phyloP scores from a whole-genome alignment of 306 rosid species.

The Herpetospermum pedunculosum region DNA sequence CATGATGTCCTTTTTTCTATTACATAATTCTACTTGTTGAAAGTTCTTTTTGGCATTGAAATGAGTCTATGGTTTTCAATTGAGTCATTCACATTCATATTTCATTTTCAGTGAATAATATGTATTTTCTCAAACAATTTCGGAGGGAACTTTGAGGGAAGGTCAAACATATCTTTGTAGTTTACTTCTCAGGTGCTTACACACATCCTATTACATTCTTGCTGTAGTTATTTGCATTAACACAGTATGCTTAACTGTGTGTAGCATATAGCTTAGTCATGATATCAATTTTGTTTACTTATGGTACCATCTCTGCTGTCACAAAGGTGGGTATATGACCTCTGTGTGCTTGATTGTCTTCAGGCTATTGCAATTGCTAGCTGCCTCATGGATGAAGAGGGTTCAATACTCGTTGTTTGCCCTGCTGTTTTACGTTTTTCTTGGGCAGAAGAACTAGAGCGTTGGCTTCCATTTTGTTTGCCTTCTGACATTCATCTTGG shows the following conservation, averaged over 20 bases:
- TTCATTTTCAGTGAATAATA: no score
- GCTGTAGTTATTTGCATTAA: neutral
- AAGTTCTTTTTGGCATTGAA: neutral
- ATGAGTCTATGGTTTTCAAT: neutral
- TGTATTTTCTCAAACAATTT: neutral
- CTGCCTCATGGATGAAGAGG: constrained; percentile 78
- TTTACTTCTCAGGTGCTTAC: neutral
- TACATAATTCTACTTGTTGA: neutral
- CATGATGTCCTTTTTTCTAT: neutral
- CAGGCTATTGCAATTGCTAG: constrained; percentile 93
- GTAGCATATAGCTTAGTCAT: neutral
- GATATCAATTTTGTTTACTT: neutral
- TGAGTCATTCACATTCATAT: neutral
- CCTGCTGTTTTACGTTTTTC: constrained; percentile 88
- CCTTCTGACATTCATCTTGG: constrained; percentile 85
- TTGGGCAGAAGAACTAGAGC: constrained; percentile 97
- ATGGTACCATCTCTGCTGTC: neutral
- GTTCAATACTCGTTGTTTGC: constrained; percentile 78
- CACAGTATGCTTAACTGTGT: no score
- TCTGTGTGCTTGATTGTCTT: constrained; percentile 2
- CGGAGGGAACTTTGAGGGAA: neutral
- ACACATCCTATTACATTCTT: neutral
- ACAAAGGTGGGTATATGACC: neutral
- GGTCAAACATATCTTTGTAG: neutral
- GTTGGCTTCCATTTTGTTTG: constrained; percentile 83